A percentile compares a stretch with the other conserved stretches of the same genome.
Evolutionary conservation across 2,329 filamentous ascomycete species (phyloP).

Genomic region (Samsoniella hepiali): DNA sequence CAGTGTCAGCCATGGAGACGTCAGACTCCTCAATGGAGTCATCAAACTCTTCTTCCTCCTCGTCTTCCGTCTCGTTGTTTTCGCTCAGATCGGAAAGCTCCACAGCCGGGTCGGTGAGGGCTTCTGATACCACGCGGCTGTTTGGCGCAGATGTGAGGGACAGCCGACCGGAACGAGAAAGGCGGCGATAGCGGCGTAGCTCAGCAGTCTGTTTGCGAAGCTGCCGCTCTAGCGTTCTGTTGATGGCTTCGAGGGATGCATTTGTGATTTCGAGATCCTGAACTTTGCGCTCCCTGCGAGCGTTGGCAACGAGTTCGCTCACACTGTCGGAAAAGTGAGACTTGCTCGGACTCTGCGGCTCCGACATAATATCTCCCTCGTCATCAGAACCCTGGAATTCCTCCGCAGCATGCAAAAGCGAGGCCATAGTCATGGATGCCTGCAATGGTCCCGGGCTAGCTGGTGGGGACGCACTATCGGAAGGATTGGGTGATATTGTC

Average conservation of each 20-base stretch:
- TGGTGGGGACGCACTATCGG: conserved; percentile 38
- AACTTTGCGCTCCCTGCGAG: conserved; percentile 88
- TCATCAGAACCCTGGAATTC: conserved; percentile 40
- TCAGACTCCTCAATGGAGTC: conserved; percentile 54
- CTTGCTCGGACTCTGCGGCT: conserved; percentile 57
- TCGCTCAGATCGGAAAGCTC: conserved; percentile 52
- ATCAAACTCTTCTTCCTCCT: conserved; percentile 42
- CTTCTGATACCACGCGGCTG: conserved; percentile 43
- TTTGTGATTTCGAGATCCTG: conserved; percentile 96
- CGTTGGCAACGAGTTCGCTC: conserved; percentile 80
- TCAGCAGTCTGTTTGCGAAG: conserved; percentile 89
- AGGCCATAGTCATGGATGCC: conserved; percentile 49
- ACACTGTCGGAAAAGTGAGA: conserved; percentile 56
- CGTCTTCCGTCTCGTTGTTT: conserved; percentile 42
- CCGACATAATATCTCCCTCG: conserved; percentile 33
- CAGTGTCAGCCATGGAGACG: conserved; percentile 41
- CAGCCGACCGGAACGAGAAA: conserved; percentile 76
- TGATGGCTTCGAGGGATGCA: conserved; percentile 90
- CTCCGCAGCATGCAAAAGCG: conserved; percentile 54
- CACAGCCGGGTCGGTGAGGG: conserved; percentile 40
- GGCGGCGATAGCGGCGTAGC: conserved; percentile 76
- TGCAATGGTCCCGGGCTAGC: conserved; percentile 31
- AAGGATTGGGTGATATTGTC: conserved; percentile 33
- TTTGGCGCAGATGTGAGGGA: conserved; percentile 54
- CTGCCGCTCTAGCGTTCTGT: conserved; percentile 85